phyloP scores from a whole-genome alignment of 805 yeast genomes.

The Lipomyces sp. region DNA sequence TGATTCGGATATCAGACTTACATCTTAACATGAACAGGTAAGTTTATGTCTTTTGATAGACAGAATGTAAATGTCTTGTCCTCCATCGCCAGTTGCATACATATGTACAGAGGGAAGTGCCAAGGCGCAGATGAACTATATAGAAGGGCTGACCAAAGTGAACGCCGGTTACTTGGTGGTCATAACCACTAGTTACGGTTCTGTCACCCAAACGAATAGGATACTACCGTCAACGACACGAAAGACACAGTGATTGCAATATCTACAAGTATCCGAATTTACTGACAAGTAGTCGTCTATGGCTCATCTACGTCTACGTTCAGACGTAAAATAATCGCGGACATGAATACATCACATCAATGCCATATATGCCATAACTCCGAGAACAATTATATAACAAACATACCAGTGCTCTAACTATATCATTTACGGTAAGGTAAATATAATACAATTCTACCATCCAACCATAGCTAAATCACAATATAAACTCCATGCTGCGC shows the following conservation, averaged over 20 bases:
- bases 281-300: too few species aligned
- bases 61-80: conserved; percentile 57
- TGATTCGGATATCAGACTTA: conserved; percentile 23
- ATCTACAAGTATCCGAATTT: too few species aligned
- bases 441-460: not conserved
- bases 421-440: not conserved
- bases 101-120: not conserved
- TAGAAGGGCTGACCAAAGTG: not conserved
- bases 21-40: conserved; percentile 57
- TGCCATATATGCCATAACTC: too few species aligned
- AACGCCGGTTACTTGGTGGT: too few species aligned
- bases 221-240: too few species aligned
- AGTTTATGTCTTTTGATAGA: conserved; percentile 59
- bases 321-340: too few species aligned
- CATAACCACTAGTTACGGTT: too few species aligned
- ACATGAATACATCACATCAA: too few species aligned
- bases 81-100: conserved; percentile 40
- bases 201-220: too few species aligned
- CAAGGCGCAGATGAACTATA: not conserved
- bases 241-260: too few species aligned
- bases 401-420: not conserved
- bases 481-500: not conserved
- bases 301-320: too few species aligned
- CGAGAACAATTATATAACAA: too few species aligned
- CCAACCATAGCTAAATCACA: not conserved